These are phyloP conservation scores for Echium plantagineum DNA, from an alignment of 257 asterid species.

Conservation along the genomic window DNA sequence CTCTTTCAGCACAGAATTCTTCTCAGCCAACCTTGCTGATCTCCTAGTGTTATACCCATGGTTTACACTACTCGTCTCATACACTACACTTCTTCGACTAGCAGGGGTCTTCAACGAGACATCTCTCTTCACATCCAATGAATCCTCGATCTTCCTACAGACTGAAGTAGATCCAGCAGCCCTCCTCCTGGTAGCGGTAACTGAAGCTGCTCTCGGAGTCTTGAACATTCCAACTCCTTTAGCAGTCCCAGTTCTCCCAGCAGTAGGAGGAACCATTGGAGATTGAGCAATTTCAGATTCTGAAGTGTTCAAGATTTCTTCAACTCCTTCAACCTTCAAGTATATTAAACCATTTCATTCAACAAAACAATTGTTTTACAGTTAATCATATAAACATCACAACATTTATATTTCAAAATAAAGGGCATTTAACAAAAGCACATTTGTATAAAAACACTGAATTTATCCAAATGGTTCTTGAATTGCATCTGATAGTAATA, in stretches of 20 bases:
- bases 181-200: slow-evolving; percentile 30
- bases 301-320: slow-evolving; percentile 26
- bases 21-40: neutral
- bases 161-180: slow-evolving; percentile 28
- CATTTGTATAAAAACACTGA: too few species aligned
- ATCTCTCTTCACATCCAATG: neutral
- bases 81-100: neutral
- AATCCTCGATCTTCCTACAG: neutral
- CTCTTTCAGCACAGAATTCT: neutral
- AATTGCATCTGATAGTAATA: too few species aligned
- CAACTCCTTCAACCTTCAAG: neutral
- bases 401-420: too few species aligned
- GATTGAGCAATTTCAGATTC: slow-evolving; percentile 37
- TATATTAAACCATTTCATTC: too few species aligned
- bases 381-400: too few species aligned
- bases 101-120: neutral
- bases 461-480: too few species aligned
- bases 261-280: too few species aligned
- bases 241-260: too few species aligned
- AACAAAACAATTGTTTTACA: too few species aligned
- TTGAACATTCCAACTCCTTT: slow-evolving; percentile 1
- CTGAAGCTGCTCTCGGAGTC: slow-evolving; percentile 14
- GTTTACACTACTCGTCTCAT: neutral
- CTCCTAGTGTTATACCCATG: neutral
- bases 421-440: too few species aligned